Evolutionary conservation across 2,329 filamentous ascomycete genomes (phyloP), one percentile per base, ranked within the genome.

Genomic region (Ophiostoma triangulosporum): DNA sequence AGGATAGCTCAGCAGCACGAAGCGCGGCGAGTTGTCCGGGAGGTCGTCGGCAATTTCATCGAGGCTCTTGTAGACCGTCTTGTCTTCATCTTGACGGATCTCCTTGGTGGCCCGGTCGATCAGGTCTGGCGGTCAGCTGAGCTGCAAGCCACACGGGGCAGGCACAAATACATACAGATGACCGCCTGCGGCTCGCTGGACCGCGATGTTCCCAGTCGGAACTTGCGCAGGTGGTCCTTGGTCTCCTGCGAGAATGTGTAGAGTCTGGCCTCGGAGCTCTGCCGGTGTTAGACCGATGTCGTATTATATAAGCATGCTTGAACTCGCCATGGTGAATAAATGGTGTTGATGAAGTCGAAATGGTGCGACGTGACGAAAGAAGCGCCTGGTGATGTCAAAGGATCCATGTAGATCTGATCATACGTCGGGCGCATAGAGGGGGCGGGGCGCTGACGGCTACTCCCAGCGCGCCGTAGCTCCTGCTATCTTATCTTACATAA

Each of bases 191-290:
- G 85, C 48, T 84, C 82, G 65, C 84, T 91, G 51, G 88, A 83
- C 60, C 93, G 77, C 32, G 90, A 96, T 2, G 93, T 97, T 26
- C 84, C 81, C 27, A 98, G 77, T 50, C 93, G 86, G 73, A 98
- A 98, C 70, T 96, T 97, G 68, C 88, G 86, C 60, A 98, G 80
- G 64, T 90, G 84, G 60, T 89, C 83, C 70, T 85, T 93, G 46
- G 88, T 95, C 70, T 93, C 88, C 59, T 82, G 79, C 31, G 89
- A 94, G 78, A 97, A 95, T 56, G 86, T 88, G 73, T 95, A 97
- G 58, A 97, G 78, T 62, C 89, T 78, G 57, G 88, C 83, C 74
- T 96, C 90, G 65, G 90, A 94, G 63, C 82, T 69, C 73, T 75
- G 56, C 6, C 20, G 6, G 17, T 7, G 46, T 48, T 48, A 48